Percentiles rank a stretch among this genome's conserved stretches.
Evolutionary conservation across 2,329 filamentous ascomycete species (phyloP).

Genomic region (Trichoderma citrinoviride): DNA sequence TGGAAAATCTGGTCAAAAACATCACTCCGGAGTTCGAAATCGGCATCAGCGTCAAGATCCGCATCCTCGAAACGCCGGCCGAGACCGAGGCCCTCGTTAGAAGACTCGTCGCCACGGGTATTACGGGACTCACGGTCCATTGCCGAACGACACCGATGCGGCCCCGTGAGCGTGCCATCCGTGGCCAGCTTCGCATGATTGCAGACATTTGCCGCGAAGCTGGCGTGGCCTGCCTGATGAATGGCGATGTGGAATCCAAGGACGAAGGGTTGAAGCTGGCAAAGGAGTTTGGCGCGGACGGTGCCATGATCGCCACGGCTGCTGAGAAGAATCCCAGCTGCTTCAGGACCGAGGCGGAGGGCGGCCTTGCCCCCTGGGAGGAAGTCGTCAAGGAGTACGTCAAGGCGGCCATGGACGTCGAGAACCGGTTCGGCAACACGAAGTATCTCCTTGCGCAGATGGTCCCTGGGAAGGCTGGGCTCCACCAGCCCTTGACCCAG

Average conservation of each 20-base stretch:
- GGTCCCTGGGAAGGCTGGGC: conserved; percentile 72
- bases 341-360: conserved; percentile 68
- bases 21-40: conserved; percentile 78
- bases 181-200: conserved; percentile 82
- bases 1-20: conserved; percentile 76
- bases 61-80: conserved; percentile 73
- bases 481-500: conserved; percentile 59
- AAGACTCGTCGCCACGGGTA: conserved; percentile 78
- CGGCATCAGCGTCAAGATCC: conserved; percentile 95
- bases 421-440: conserved; percentile 88
- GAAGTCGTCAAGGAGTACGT: conserved; percentile 78
- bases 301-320: conserved; percentile 93
- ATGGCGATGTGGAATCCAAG: conserved; percentile 80
- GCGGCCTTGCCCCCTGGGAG: conserved; percentile 70
- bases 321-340: conserved; percentile 90
- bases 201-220: conserved; percentile 74
- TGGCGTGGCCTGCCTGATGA: conserved; percentile 92
- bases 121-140: conserved; percentile 88
- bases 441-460: conserved; percentile 87
- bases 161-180: conserved; percentile 80
- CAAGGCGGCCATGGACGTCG: conserved; percentile 66
- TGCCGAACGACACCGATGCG: conserved; percentile 97
- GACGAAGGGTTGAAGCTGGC: conserved; percentile 71
- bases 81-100: conserved; percentile 76
- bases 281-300: conserved; percentile 79